Base-by-base conservation (phyloP, 306 rosid species). In the Casuarina equisetifolia region DNA sequence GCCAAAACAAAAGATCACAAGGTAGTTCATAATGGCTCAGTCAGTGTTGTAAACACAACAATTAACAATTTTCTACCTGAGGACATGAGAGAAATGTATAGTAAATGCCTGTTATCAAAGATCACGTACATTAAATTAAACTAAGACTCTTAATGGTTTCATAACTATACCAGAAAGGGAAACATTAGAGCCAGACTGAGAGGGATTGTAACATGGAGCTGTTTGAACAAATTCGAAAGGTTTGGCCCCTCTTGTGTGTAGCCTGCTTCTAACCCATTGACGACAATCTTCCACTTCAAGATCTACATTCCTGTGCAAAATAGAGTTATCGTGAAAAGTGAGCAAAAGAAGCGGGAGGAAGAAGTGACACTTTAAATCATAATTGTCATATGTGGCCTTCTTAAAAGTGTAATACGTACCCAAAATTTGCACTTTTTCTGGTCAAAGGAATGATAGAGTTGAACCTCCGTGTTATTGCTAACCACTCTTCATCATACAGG, bases 401-500 rank as follows among this genome's bases (percentile, higher is more conserved):
- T 51, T 72, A 74, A 68, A 54, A 38, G 69, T 32, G 40, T 25
- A 58, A 62, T 80, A 83, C 95, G 63, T 85, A 95, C 98, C 91
- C 58, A 76, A 85, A 86, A 83, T 87, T 87, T 58, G 89, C 91
- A 74, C 82, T 85, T 78, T 44, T 85, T 71, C 54, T 57, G 3
- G 97, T 88, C 77, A 88, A 76, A 62, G 98, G 97, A 78, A 95
- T 80, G 84, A 89, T 73, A 81, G 84, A 84, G 83, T 95, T 92
- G 89, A 91, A 89, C 75, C 84, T 85, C 70, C 91, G 81, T 11
- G 97, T 95, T 85, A 95, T 87, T 15, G 96, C 97, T 74, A 95
- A 85, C 98, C 98, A 95, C 84, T 95, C 98, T 78, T 92, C 98
- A 70, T 95, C 97, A 71, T 89, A 95, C 87, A 80, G 89, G 74